Conservation (phyloP, 768 basidiomycete species). For the Auriscalpium orientale region DNA sequence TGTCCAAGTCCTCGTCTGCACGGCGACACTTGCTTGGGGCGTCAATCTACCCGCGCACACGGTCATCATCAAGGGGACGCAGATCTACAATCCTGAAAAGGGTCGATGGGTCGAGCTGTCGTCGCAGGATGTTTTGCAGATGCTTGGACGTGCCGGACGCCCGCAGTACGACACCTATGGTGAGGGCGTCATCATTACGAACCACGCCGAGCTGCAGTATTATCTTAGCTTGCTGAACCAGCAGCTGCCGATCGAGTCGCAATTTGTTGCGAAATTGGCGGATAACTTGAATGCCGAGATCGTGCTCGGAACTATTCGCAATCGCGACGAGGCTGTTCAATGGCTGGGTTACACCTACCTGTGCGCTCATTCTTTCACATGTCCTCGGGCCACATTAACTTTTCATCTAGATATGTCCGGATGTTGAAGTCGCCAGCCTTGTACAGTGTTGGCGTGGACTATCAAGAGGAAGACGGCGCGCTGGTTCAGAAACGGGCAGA, state of each 20-base stretch:
- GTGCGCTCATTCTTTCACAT: conserved; percentile 36
- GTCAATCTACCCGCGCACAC: conserved; percentile 97
- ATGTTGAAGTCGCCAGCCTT: conserved; percentile 86
- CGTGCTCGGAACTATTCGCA: conserved; percentile 88
- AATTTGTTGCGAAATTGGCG: conserved; percentile 85
- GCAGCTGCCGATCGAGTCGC: conserved; percentile 94
- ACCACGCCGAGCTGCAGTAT: conserved; percentile 94
- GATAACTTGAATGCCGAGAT: conserved; percentile 98
- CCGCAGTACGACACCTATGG: conserved; percentile 97
- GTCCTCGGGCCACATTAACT: too few relatives aligned
- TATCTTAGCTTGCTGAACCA: conserved; percentile 93
- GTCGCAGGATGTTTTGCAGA: conserved; percentile 93
- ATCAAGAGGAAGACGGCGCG: conserved; percentile 75
- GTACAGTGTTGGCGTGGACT: conserved; percentile 85
- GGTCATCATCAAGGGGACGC: conserved; percentile 99
- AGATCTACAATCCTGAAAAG: conserved; percentile 98
- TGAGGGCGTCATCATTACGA: conserved; percentile 98
- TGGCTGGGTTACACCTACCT: conserved; percentile 95
- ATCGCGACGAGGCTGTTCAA: conserved; percentile 94
- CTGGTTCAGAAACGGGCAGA: conserved; percentile 92
- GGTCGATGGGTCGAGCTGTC: conserved; percentile 96
- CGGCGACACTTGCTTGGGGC: conserved; percentile 98
- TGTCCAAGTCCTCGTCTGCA: conserved; percentile 91
- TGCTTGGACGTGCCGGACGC: conserved; percentile 96
- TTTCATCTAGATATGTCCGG: conserved; percentile 68